Base-by-base conservation (phyloP, 768 basidiomycete genomes). In the Neoboletus magnificus region DNA sequence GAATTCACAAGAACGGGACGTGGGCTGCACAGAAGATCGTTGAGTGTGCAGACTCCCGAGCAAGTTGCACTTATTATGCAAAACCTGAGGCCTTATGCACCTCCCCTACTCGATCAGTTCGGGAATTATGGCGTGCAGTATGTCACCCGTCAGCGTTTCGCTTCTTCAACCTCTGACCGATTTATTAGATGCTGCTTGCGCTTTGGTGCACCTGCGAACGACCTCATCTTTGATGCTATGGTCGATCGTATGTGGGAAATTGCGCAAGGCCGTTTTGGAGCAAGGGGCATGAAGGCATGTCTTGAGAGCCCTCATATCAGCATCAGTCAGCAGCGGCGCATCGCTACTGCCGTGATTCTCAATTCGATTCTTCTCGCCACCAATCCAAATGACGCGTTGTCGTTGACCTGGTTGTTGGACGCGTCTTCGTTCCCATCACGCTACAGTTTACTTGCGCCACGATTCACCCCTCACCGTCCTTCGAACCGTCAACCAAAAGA, bases 1-100 rank as follows among this genome's bases (percentile, higher is more conserved):
- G 97, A 29, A 94, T 96, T 53, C 97, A 99, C 79, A 98, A 98
- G 79, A 98, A 99, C 62, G 97, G 97, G 29, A 99, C 97, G 1
- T 98, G 97, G 97, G 96, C 96, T 3, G 95, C 95, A 4, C 97
- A 99, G 74, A 98, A 98, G 80, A 93, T 97, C 67, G 98, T 98
- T 55, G 94, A 98, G 93, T 58, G 91, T 94, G 42, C 83, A 86
- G 54, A 86, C 81, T 32, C 85, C 89, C 18, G 93, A 97, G 52
- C 96, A 99, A 70, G 82, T 94, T 52, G 79, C 79, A 8, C 72
- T 96, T 39, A 86, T 99, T 65, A 85, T 91, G 43, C 86, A 89
- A 69, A 90, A 96, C 68, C 73, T 99, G 56, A 79, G 91, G 56
- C 86, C 97, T 0, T 99, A 96, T 69, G 83, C 90, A 12, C 97